Conservation (phyloP, 768 basidiomycete genomes). For the Leucocoprinus sp. region DNA sequence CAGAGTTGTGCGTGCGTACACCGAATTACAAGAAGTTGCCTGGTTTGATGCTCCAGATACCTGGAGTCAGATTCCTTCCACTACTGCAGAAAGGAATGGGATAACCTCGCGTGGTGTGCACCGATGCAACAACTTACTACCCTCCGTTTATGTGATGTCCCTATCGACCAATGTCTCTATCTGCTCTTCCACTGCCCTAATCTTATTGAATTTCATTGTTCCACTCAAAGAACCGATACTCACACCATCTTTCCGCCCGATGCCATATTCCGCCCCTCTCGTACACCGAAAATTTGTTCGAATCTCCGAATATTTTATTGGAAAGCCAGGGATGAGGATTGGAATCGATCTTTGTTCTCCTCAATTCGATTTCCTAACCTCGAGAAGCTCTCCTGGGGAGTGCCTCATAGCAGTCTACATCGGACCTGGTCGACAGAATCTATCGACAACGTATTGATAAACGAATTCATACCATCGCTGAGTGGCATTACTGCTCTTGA, state of each 20-base stretch:
- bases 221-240: too few species aligned
- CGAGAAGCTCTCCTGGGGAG: not conserved
- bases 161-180: not conserved
- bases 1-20: not conserved
- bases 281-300: not conserved
- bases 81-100: not conserved
- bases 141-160: not conserved
- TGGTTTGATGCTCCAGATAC: not conserved
- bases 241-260: too few species aligned
- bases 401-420: not conserved
- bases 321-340: not conserved
- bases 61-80: not conserved
- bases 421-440: not conserved
- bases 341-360: not conserved
- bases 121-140: not conserved
- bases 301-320: not conserved
- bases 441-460: not conserved
- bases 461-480: not conserved
- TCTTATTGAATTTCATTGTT: not conserved
- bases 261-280: not conserved
- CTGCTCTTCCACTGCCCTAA: not conserved
- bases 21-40: not conserved
- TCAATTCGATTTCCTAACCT: not conserved
- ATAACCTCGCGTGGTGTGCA: not conserved
- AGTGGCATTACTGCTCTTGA: not conserved